Evolutionary conservation across 2,329 filamentous ascomycete genomes (phyloP).

Genomic region (Bimuria novae-zelandiae): DNA sequence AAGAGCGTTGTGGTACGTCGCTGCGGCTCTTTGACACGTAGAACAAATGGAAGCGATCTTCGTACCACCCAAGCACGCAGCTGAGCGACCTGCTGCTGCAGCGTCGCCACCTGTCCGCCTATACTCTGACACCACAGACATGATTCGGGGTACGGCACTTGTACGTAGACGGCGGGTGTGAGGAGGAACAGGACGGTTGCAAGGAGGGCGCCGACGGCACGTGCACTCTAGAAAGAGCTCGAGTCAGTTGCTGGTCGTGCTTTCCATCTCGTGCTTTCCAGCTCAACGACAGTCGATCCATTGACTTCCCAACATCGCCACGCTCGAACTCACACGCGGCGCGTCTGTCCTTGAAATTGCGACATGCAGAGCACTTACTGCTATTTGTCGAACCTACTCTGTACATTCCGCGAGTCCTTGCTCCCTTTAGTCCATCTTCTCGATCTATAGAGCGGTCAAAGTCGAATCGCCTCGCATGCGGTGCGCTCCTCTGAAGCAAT

Average conservation of each 20-base stretch:
- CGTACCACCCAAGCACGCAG: slow-evolving; percentile 8
- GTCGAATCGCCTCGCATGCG: not conserved
- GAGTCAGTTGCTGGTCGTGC: not conserved
- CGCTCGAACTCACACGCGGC: not conserved
- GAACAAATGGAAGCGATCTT: not conserved
- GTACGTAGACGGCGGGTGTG: slow-evolving; percentile 2
- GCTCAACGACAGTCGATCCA: not conserved
- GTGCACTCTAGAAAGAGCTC: slow-evolving; percentile 8
- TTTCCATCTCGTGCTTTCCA: not conserved
- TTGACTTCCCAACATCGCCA: slow-evolving; percentile 12
- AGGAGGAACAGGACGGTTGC: not conserved
- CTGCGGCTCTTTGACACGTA: not conserved
- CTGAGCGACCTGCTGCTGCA: slow-evolving; percentile 13
- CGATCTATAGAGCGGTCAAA: not conserved
- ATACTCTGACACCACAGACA: slow-evolving; percentile 9
- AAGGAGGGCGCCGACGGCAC: slow-evolving; percentile 3
- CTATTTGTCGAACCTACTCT: not conserved
- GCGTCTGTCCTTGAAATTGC: not conserved
- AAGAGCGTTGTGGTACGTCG: not conserved
- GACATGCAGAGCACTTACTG: not conserved
- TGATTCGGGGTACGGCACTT: slow-evolving; percentile 3
- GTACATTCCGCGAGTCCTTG: slow-evolving; percentile 7
- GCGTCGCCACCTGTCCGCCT: slow-evolving; percentile 1
- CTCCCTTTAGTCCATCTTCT: slow-evolving; percentile 1
- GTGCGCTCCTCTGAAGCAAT: not conserved